Percentiles rank a stretch among this genome's conserved stretches.
Evolutionary conservation across 78 protist species (phyloP).

Genomic region (Planoprotostelium fungivorum): DNA sequence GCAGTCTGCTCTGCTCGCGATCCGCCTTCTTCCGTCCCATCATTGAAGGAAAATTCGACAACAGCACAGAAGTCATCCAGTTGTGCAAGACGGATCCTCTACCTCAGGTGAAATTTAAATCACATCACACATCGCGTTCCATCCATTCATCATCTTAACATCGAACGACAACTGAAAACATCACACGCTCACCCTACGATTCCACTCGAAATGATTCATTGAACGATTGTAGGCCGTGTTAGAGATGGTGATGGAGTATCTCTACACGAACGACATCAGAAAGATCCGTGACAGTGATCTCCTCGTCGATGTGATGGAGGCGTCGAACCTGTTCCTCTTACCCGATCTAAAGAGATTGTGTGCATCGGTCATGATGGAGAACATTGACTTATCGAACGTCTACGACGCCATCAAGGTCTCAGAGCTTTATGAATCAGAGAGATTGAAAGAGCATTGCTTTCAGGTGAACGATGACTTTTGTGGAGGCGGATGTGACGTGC

Average conservation of each 20-base stretch:
- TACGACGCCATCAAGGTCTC: not conserved
- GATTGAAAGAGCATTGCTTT: not conserved
- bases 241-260: not conserved
- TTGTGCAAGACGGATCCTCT: not conserved
- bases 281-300: not conserved
- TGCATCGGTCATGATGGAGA: not conserved
- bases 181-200: too few relatives aligned
- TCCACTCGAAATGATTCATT: too few relatives aligned
- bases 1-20: not conserved
- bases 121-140: not conserved
- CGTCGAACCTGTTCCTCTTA: not conserved
- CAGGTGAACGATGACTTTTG: not conserved
- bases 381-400: not conserved
- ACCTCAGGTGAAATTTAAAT: not conserved
- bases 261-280: not conserved
- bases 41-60: not conserved
- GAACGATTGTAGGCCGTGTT: not conserved
- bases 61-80: not conserved
- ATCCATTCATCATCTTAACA: too few relatives aligned
- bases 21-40: not conserved
- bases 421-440: not conserved
- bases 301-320: not conserved
- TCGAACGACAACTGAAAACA: too few relatives aligned
- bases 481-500: not conserved
- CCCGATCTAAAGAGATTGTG: not conserved